phyloP scores from a whole-genome alignment of 805 yeast genomes.

The Grigorovia transvaalensis region DNA sequence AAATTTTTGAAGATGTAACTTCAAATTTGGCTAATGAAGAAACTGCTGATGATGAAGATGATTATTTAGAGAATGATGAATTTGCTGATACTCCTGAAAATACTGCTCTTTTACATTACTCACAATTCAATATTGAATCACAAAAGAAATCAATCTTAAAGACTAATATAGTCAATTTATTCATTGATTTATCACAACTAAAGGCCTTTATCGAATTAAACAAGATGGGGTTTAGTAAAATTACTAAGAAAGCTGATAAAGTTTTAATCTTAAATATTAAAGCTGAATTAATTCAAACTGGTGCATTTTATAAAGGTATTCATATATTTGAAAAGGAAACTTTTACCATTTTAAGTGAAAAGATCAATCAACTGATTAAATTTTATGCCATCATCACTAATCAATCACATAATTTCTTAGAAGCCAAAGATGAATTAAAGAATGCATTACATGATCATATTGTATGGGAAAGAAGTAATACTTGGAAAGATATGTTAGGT shows the following conservation, averaged over 20 bases:
- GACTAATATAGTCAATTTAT: constrained; percentile 51
- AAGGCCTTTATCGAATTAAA: constrained; percentile 78
- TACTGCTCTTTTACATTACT: constrained; percentile 41
- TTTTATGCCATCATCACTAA: constrained; percentile 44
- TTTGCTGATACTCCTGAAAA: constrained; percentile 32
- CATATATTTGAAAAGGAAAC: constrained; percentile 48
- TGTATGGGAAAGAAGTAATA: constrained; percentile 93
- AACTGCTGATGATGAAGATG: constrained; percentile 20
- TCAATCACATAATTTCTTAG: constrained; percentile 28
- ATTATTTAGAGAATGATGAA: constrained; percentile 31
- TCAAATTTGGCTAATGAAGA: not conserved
- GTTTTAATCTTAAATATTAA: constrained; percentile 49
- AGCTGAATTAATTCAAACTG: constrained; percentile 35
- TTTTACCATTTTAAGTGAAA: constrained; percentile 38
- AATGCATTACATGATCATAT: constrained; percentile 76
- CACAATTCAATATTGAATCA: constrained; percentile 39
- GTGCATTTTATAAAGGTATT: constrained; percentile 37
- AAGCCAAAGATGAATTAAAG: constrained; percentile 45
- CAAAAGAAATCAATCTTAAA: constrained; percentile 56
- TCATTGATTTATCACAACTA: constrained; percentile 69
- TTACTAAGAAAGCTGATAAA: constrained; percentile 84
- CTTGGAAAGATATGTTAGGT: constrained; percentile 92
- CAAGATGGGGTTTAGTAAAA: constrained; percentile 77
- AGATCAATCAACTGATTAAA: constrained; percentile 43
- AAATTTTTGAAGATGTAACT: not conserved